These are phyloP conservation scores for rapeseed (Brassica napus) DNA, from an alignment of 345 rosid genomes.

Conservation along the genomic window DNA sequence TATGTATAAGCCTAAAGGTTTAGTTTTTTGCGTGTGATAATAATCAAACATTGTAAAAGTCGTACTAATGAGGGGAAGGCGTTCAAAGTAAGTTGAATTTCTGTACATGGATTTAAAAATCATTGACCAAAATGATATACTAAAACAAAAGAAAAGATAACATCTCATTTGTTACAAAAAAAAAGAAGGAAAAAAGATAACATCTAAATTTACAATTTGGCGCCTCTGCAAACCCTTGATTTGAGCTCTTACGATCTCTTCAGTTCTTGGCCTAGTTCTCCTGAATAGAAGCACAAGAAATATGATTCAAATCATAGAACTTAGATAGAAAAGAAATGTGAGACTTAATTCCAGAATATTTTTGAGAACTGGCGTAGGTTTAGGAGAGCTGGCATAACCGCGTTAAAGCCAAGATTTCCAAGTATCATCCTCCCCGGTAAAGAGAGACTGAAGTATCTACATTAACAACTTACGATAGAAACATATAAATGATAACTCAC, in stretches of 20 bases:
- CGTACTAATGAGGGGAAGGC: too few species aligned
- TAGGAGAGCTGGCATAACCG: slow-evolving; percentile 74
- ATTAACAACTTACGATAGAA: slow-evolving; percentile 21
- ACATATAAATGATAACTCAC: slow-evolving; percentile 19
- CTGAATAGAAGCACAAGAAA: slow-evolving; percentile 42
- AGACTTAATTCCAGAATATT: neutral
- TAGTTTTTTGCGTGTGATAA: slow-evolving; percentile 6
- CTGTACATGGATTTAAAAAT: too few species aligned
- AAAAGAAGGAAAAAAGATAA: too few species aligned
- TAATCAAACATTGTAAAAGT: too few species aligned
- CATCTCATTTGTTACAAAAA: too few species aligned
- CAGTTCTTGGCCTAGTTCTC: slow-evolving; percentile 65
- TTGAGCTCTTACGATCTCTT: neutral
- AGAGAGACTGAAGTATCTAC: slow-evolving; percentile 84
- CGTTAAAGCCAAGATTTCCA: slow-evolving; percentile 98
- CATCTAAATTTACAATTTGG: neutral
- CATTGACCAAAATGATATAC: too few species aligned
- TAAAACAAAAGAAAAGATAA: too few species aligned
- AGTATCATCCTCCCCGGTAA: slow-evolving; percentile 52
- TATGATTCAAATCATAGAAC: neutral
- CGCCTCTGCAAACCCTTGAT: neutral
- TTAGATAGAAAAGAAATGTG: neutral
- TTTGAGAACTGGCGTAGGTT: slow-evolving; percentile 72
- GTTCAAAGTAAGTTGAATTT: too few species aligned
- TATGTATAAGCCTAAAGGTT: too few species aligned